A percentile compares a stretch with the other conserved stretches of the same genome.
These are phyloP conservation scores for Setaria italica DNA, from an alignment of 202 grass and related monocot genomes.

Conservation along the genomic window DNA sequence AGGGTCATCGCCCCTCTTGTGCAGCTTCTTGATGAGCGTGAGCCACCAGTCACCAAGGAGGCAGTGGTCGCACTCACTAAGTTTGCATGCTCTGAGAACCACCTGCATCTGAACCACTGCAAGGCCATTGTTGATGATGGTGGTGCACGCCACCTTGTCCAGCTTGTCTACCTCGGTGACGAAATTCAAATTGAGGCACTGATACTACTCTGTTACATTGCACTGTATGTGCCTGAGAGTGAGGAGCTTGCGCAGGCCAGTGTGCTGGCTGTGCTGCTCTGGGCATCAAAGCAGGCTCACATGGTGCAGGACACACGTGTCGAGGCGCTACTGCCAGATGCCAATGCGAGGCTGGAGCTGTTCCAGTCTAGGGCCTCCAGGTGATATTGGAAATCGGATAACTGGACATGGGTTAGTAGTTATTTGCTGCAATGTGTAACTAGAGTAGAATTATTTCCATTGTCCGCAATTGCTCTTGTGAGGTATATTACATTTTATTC, in stretches of 20 bases:
- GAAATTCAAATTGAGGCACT: slow-evolving; percentile 76
- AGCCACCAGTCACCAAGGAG: slow-evolving; percentile 64
- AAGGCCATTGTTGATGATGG: slow-evolving; percentile 65
- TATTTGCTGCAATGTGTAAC: slow-evolving; percentile 40
- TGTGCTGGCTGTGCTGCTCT: slow-evolving; percentile 70
- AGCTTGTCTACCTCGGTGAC: slow-evolving; percentile 76
- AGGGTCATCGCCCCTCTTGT: slow-evolving; percentile 66
- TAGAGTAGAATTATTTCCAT: slow-evolving; percentile 45
- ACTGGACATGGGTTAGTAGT: slow-evolving; percentile 38
- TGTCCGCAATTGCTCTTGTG: slow-evolving; percentile 42
- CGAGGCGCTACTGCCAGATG: slow-evolving; percentile 60
- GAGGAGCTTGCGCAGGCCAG: slow-evolving; percentile 77
- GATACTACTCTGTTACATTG: slow-evolving; percentile 80
- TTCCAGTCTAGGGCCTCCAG: slow-evolving; percentile 73
- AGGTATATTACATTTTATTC: slow-evolving; percentile 31
- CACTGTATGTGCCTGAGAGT: slow-evolving; percentile 69
- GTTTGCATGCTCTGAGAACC: slow-evolving; percentile 68
- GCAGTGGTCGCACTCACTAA: slow-evolving; percentile 82
- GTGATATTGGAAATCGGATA: slow-evolving; percentile 45
- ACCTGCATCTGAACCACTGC: slow-evolving; percentile 72
- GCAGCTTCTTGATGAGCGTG: slow-evolving; percentile 72
- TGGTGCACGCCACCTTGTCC: slow-evolving; percentile 76
- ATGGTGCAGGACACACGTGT: slow-evolving; percentile 73
- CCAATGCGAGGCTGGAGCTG: slow-evolving; percentile 67
- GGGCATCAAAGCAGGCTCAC: slow-evolving; percentile 80